phyloP scores from a whole-genome alignment of 257 asterid genomes.

The Fraxinus excelsior region DNA sequence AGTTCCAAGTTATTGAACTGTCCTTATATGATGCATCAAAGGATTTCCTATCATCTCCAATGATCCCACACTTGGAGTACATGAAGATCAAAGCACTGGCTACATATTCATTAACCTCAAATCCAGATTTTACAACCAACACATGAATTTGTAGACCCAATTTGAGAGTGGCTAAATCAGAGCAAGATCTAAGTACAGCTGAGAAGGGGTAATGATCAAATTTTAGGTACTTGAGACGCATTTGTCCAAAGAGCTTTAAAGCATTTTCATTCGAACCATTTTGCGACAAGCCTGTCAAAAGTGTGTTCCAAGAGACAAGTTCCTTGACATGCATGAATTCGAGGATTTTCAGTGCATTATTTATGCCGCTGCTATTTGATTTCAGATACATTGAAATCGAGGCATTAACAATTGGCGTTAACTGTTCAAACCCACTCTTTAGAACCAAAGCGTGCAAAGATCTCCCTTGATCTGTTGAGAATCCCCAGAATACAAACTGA shows the following conservation, averaged over 20 bases:
- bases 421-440: constrained; percentile 66
- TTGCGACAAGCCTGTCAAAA: constrained; percentile 79
- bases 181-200: constrained; percentile 71
- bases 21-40: constrained; percentile 59
- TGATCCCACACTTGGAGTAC: constrained; percentile 84
- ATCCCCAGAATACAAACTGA: constrained; percentile 2
- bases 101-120: constrained; percentile 59
- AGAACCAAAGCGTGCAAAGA: constrained; percentile 73
- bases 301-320: constrained; percentile 72
- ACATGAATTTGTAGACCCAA: constrained; percentile 74
- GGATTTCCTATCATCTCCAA: constrained; percentile 65
- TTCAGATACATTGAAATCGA: constrained; percentile 71
- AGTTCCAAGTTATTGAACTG: constrained; percentile 79
- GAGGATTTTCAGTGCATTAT: constrained; percentile 55
- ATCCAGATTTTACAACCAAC: constrained; percentile 56
- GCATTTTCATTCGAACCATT: constrained; percentile 66
- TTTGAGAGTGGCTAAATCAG: constrained; percentile 74
- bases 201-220: constrained; percentile 77
- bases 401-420: constrained; percentile 58
- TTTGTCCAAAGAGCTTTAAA: constrained; percentile 49
- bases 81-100: constrained; percentile 72
- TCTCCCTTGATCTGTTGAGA: constrained; percentile 43
- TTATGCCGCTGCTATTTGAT: constrained; percentile 46
- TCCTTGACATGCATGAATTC: constrained; percentile 49
- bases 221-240: constrained; percentile 48